These are phyloP conservation scores for Lasiosphaeria miniovina DNA, from an alignment of 495 filamentous ascomycete species.

Conservation along the genomic window DNA sequence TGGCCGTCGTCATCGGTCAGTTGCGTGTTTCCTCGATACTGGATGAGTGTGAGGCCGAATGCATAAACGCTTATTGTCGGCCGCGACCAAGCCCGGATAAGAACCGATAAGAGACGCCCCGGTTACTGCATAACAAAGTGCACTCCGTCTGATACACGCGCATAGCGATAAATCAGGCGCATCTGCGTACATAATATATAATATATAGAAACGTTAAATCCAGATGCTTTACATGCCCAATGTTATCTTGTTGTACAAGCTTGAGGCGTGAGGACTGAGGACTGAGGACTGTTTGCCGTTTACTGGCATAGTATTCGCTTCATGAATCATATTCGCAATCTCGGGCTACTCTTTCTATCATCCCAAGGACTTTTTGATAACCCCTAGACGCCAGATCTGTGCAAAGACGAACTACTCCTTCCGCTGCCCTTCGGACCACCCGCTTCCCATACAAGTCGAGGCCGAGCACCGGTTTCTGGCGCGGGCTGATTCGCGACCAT, in stretches of 20 bases:
- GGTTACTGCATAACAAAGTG: constrained; percentile 2
- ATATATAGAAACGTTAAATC: background rate
- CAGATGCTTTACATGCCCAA: too few relatives aligned
- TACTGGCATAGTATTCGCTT: background rate
- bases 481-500: background rate
- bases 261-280: background rate
- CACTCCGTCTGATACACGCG: background rate
- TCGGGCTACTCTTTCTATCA: constrained; percentile 13
- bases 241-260: too few relatives aligned
- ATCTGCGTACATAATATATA: background rate
- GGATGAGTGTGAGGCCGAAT: background rate
- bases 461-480: background rate
- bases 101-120: background rate
- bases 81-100: background rate
- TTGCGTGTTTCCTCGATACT: too few relatives aligned
- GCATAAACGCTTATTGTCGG: too few relatives aligned
- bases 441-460: background rate
- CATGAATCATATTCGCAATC: constrained; percentile 16
- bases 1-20: too few relatives aligned
- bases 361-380: constrained; percentile 20
- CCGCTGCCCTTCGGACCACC: background rate
- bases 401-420: constrained; percentile 9
- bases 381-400: constrained; percentile 18
- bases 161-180: background rate
- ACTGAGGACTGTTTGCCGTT: background rate